Conservation (phyloP, 352 stramenopile species). For the Phytophthora tubulina region DNA sequence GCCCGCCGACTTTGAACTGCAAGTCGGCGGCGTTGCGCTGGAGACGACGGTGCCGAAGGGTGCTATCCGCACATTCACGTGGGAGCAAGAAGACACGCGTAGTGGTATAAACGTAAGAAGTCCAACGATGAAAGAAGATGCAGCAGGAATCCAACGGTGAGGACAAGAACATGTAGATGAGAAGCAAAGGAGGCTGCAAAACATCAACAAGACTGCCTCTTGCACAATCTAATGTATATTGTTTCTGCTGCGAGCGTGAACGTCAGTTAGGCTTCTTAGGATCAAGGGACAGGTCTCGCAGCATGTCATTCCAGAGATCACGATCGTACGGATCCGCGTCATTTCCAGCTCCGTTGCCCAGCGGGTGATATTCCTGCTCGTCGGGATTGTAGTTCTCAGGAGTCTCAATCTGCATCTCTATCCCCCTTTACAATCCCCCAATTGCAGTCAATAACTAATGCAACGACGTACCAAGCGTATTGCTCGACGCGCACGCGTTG, state of each 20-base stretch:
- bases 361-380: conserved; percentile 55
- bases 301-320: conserved; percentile 76
- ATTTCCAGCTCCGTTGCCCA: conserved; percentile 38
- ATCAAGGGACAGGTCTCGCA: conserved; percentile 49
- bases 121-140: neutral
- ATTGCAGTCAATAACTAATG: neutral
- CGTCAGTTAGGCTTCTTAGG: conserved; percentile 26
- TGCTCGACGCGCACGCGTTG: conserved; percentile 69
- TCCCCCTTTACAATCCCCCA: neutral
- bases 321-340: conserved; percentile 66
- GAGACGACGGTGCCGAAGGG: conserved; percentile 62
- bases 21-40: conserved; percentile 53
- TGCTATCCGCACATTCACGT: conserved; percentile 81
- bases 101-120: conserved; percentile 4
- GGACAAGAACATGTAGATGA: neutral
- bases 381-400: conserved; percentile 37
- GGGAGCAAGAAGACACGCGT: conserved; percentile 48
- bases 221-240: conserved; percentile 14
- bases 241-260: neutral
- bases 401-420: conserved; percentile 69
- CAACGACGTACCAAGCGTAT: conserved; percentile 53
- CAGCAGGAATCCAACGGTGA: conserved; percentile 5
- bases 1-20: conserved; percentile 69
- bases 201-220: conserved; percentile 18
- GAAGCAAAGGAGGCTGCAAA: neutral